phyloP scores from a whole-genome alignment of 2,329 filamentous ascomycete species.

The Aspergillus fijiensis region DNA sequence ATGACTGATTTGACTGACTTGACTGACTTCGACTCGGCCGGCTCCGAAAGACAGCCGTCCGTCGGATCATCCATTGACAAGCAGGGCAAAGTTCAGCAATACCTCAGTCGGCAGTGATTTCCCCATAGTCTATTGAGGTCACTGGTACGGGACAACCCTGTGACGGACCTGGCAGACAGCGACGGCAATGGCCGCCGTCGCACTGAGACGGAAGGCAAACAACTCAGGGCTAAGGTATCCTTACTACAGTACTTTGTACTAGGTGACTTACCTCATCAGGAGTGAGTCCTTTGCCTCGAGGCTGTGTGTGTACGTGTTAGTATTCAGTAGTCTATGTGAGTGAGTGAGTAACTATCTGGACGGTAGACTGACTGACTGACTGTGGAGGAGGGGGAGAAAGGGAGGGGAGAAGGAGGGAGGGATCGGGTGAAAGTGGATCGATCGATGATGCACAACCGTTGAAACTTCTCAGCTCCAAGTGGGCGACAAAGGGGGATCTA shows the following conservation, averaged over 20 bases:
- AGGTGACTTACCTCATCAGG: neutral
- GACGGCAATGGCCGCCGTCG: neutral
- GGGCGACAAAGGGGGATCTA: neutral
- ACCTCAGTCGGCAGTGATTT: neutral
- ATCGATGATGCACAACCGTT: conserved; percentile 18
- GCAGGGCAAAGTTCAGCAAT: conserved; percentile 6
- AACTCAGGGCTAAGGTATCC: neutral
- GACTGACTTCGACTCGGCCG: conserved; percentile 17
- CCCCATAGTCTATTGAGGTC: neutral
- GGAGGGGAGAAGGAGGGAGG: neutral
- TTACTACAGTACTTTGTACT: no score
- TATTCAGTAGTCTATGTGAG: no score
- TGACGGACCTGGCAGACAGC: neutral
- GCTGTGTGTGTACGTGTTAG: no score
- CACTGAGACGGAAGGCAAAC: neutral
- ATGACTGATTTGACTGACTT: neutral
- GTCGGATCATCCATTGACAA: conserved; percentile 9
- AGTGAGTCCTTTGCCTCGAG: neutral
- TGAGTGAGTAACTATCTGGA: no score
- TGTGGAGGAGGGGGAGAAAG: conserved; percentile 3
- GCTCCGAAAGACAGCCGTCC: conserved; percentile 18
- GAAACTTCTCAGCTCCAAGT: conserved; percentile 1
- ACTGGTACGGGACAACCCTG: neutral
- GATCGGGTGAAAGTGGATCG: conserved; percentile 9
- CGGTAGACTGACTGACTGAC: neutral